These are phyloP conservation scores for Colletotrichum nymphaeae DNA, from an alignment of 2,329 filamentous ascomycete species.

Conservation along the genomic window DNA sequence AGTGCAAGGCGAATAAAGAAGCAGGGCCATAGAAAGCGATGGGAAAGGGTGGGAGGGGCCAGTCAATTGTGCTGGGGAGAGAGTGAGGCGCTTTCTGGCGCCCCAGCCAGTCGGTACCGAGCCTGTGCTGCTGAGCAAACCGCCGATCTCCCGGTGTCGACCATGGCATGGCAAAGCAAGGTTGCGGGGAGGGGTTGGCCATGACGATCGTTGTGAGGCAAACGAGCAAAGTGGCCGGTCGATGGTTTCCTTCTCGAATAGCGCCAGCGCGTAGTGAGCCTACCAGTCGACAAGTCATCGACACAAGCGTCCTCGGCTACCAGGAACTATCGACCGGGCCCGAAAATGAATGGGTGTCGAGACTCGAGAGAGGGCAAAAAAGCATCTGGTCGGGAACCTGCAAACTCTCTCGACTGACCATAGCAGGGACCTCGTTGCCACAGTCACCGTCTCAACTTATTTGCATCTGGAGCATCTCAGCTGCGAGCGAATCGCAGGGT, in stretches of 20 bases:
- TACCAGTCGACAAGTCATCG: neutral
- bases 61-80: neutral
- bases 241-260: neutral
- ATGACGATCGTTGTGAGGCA: neutral
- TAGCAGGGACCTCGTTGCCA: slow-evolving; percentile 10
- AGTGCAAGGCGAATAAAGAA: neutral
- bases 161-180: neutral
- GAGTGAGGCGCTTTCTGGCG: slow-evolving; percentile 20
- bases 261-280: neutral
- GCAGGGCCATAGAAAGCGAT: neutral
- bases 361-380: neutral
- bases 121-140: slow-evolving; percentile 6
- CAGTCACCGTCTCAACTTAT: slow-evolving; percentile 23
- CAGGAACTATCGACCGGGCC: slow-evolving; percentile 24
- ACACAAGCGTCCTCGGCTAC: slow-evolving; percentile 18
- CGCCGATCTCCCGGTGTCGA: slow-evolving; percentile 29
- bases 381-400: neutral
- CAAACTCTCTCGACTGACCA: neutral
- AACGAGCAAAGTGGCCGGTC: neutral
- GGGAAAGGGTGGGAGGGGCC: neutral
- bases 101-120: slow-evolving; percentile 32
- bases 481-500: neutral
- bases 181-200: slow-evolving; percentile 3
- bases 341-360: slow-evolving; percentile 1
- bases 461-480: neutral